Conservation (phyloP, 331 rosid species). For the Acacia concinna region DNA sequence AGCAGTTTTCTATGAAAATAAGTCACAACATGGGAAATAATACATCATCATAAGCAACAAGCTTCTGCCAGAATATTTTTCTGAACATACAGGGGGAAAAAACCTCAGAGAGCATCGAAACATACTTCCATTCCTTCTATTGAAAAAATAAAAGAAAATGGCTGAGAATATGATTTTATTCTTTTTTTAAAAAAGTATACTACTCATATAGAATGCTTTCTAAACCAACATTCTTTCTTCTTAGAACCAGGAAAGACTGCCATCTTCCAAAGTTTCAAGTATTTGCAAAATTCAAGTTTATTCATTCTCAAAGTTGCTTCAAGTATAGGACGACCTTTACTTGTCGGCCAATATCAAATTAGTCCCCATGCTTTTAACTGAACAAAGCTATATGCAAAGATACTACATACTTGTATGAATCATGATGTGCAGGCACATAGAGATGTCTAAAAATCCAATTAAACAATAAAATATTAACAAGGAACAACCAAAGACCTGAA, state of each 20-base stretch:
- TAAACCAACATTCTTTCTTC: conserved; percentile 14
- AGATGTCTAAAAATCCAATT: conserved; percentile 10
- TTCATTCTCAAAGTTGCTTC: conserved; percentile 13
- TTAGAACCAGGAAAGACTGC: neutral
- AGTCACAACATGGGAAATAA: conserved; percentile 31
- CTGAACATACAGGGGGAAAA: neutral
- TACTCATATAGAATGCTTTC: conserved; percentile 1
- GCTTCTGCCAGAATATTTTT: conserved; percentile 19
- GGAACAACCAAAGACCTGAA: conserved; percentile 8
- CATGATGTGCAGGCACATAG: conserved; percentile 11
- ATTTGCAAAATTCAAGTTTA: neutral
- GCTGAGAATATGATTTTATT: neutral
- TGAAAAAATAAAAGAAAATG: neutral
- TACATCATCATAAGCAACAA: conserved; percentile 5
- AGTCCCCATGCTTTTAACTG: neutral
- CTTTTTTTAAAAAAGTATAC: neutral
- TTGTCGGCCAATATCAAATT: neutral
- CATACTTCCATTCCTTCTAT: conserved; percentile 14
- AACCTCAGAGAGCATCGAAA: neutral
- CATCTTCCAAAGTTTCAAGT: neutral
- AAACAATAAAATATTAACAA: conserved; percentile 10
- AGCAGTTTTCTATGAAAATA: conserved; percentile 51
- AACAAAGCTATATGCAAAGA: neutral
- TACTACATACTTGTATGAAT: neutral
- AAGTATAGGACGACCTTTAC: neutral